These are phyloP conservation scores for Metschnikowia koreensis DNA, from an alignment of 805 yeast genomes.

Conservation along the genomic window DNA sequence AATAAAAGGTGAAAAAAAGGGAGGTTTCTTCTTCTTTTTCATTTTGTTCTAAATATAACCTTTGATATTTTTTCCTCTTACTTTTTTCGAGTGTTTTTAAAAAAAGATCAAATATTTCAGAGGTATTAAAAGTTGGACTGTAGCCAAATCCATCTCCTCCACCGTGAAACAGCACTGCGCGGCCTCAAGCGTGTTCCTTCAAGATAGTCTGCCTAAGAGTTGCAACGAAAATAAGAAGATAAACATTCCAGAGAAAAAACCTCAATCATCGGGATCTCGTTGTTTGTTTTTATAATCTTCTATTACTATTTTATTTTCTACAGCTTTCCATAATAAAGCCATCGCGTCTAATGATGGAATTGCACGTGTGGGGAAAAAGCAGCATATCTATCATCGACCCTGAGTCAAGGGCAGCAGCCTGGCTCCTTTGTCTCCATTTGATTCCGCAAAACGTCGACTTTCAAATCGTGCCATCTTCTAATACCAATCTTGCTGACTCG, in stretches of 20 bases:
- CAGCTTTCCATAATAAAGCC: too few species aligned
- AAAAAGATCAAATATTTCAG: too few species aligned
- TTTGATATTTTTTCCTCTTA: too few species aligned
- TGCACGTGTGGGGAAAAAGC: conserved; percentile 57
- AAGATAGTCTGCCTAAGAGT: background rate
- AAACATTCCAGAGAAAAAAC: too few species aligned
- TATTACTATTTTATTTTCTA: too few species aligned
- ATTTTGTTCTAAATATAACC: too few species aligned
- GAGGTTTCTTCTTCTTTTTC: too few species aligned
- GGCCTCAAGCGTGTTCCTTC: background rate
- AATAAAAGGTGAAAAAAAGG: too few species aligned
- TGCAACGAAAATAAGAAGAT: background rate
- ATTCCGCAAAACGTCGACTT: conserved; percentile 16
- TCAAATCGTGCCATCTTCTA: conserved; percentile 53
- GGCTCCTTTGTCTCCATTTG: conserved; percentile 35
- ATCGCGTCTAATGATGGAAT: conserved; percentile 17
- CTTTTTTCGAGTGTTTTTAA: too few species aligned
- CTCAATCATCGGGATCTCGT: too few species aligned
- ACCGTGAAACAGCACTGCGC: background rate
- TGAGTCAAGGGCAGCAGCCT: conserved; percentile 47
- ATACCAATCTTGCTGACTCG: conserved; percentile 51
- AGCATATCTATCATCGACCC: conserved; percentile 48
- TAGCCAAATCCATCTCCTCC: background rate
- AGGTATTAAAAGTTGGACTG: background rate
- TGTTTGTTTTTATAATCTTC: too few species aligned